Base-by-base conservation (phyloP, 306 rosid species). In the Quercus engelmannii region DNA sequence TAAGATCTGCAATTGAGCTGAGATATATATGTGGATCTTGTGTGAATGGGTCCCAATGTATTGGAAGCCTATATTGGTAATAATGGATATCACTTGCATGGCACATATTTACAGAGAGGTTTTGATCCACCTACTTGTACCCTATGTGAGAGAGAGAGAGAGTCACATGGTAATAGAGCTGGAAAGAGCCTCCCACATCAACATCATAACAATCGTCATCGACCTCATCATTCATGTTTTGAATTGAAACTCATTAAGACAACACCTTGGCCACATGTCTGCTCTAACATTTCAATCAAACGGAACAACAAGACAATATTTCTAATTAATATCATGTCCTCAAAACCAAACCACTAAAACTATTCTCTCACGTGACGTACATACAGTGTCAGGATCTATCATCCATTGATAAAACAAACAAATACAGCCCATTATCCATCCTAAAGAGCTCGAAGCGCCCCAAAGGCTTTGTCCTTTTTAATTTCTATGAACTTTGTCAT, bases 171-270 rank as follows among this genome's bases (percentile, higher is more conserved):
- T 73, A 41, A 78, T 51, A 76, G 71, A 80, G 90, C 78, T 85
- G 89, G 89, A 85, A 88, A 85, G 90, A 79, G 83, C 54, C 81
- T 13, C 78, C 79, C 83, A 78, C 87, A 89, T 87, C 90, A 79
- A 79, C 90, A 85, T 85, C 88, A 84, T 20, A 69, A 31, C 59
- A 56, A 74, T 81, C 69, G 91, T 85, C 96, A 55, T 74, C 80
- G 63, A 31, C 74, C 79, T 87, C 90, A 93, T 91, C 91, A 91
- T 93, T 88, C 74, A 21, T 51, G 49, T 35, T 81, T 90, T 90
- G 97, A 91, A 93, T 31, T 41, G 61, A 59, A 74, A 56, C 69
- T 23, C 70, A 76, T 31, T 31, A 28, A 35, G 25, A 57, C 11
- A 51, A 57, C 19, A 64, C 23, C 70, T 64, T 64, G 71, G 46